Evolutionary conservation across 345 rosid species (phyloP).

Genomic region (Populus nigra): DNA sequence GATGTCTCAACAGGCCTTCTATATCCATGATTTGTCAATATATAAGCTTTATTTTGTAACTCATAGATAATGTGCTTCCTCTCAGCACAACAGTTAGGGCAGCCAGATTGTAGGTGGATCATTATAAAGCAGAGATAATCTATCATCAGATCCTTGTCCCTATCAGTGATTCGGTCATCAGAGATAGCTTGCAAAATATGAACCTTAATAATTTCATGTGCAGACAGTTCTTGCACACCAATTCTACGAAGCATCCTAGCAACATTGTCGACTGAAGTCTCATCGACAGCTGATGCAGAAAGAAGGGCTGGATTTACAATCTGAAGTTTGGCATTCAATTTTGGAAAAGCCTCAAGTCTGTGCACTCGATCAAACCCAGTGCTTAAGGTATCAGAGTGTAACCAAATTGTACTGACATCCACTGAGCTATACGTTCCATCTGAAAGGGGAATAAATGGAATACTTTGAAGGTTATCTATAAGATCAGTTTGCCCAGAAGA

Average conservation of each 20-base stretch:
- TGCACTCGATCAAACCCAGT: slow-evolving; percentile 45
- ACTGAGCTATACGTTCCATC: slow-evolving; percentile 69
- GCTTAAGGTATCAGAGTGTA: slow-evolving; percentile 52
- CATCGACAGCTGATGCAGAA: slow-evolving; percentile 41
- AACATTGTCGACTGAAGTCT: slow-evolving; percentile 39
- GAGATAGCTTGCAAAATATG: slow-evolving; percentile 70
- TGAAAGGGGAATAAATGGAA: slow-evolving; percentile 81
- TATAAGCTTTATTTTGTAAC: slow-evolving; percentile 57
- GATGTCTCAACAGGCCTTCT: slow-evolving; percentile 50
- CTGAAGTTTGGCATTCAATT: slow-evolving; percentile 66
- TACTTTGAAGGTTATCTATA: slow-evolving; percentile 44
- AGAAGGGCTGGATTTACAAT: slow-evolving; percentile 61
- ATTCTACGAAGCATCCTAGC: slow-evolving; percentile 57
- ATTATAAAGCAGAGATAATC: slow-evolving; percentile 84
- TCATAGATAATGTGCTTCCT: slow-evolving; percentile 59
- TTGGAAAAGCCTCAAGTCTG: slow-evolving; percentile 65
- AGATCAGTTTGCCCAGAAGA: slow-evolving; percentile 48
- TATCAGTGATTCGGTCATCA: slow-evolving; percentile 28
- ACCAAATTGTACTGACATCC: slow-evolving; percentile 74
- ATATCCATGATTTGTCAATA: slow-evolving; percentile 70
- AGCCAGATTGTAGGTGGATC: slow-evolving; percentile 75
- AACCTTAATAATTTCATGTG: slow-evolving; percentile 80
- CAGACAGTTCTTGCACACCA: slow-evolving; percentile 77
- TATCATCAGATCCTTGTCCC: slow-evolving; percentile 44
- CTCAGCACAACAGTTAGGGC: slow-evolving; percentile 60